Base-by-base conservation (phyloP, 2,329 filamentous ascomycete genomes). In the Epichloe aotearoae region DNA sequence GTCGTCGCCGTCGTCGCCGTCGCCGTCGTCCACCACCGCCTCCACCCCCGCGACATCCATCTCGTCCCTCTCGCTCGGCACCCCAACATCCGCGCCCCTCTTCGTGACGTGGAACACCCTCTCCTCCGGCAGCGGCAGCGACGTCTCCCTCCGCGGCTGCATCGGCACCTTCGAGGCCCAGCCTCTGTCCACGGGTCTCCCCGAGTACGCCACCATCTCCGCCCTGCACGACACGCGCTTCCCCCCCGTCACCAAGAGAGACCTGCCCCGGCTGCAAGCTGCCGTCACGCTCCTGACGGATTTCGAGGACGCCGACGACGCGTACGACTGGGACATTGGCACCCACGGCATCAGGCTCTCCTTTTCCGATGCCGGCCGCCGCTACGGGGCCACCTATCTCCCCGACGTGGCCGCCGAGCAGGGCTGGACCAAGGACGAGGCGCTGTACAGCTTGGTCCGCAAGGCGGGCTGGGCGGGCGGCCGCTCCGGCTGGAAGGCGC, bases 101-200 rank as follows among this genome's bases (percentile, higher is more conserved):
- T 97, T 97, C 65, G 87, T 98, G 45, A 95, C 90, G 7, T 97
- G 91, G 90, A 95, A 96, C 70, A 88, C 80, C 0, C 59, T 88
- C 41, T 61, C 57, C 10, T 54, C 62, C 33, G 62, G 59, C 26
- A 60, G 59, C 54, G 62, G 65, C 26, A 60, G 59, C 55, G 62
- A 66, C 37, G 52, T 83, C 64, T 78, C 77, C 23, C 78, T 98
- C 41, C 84, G 93, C 53, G 93, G 93, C 53, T 98, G 93, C 73
- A 97, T 98, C 63, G 93, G 93, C 58, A 98, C 91, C 2, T 98
- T 97, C 62, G 86, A 90, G 61, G 66, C 82, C 2, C 80, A 87
- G 60, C 79, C 84, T 47, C 77, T 98, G 12, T 75, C 81, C 33
- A 68, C 78, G 1, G 90, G 89, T 4, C 72, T 98, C 42, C 73